Base-by-base conservation (phyloP, 768 basidiomycete genomes). In the Boletus vermiculosoides region DNA sequence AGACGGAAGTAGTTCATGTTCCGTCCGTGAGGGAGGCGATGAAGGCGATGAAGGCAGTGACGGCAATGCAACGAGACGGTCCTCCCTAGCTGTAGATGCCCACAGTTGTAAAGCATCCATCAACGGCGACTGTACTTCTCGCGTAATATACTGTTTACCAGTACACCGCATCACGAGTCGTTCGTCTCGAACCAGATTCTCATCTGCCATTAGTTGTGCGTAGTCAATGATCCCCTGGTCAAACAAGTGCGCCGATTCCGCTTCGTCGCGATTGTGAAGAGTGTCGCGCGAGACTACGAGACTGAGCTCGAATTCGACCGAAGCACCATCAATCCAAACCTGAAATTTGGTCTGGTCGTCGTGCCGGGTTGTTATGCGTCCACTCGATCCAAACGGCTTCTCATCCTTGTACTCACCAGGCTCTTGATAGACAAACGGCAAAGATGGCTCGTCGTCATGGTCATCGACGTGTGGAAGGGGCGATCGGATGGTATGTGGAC, bases 81-180 rank as follows among this genome's bases (percentile, higher is more conserved):
- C 68, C 41, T 73, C 66, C 22, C 58, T 64, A 4, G 74, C 55
- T 1, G 75, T 66, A 4, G 76, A 73, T 25, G 77, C 69, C 49
- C 94, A 85, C 82, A 82, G 65, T 9, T 78, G 77, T 4, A 98
- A 80, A 0, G 90, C 86, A 36, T 83, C 80, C 76, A 94, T 83
- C 28, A 95, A 78, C 1, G 87, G 86, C 0, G 89, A 88, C 3
- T 80, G 83, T 63, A 91, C 90, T 40, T 77, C 74, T 59, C 86
- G 85, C n/a, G 86, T 88, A 52, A 94, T 84, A 69, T 89, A 94
- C 88, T 80, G 83, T 48, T 80, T 79, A 11, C 78, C 81, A 40
- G 80, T 78, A 85, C 91, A 95, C 57, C 83, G 79, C 50, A 95
- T 81, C 3, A 93, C 88, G 37, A 96, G 78, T 30, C 80, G 72